Base-by-base conservation (phyloP, 129 eudicot species). In the Helianthus tuberosus region DNA sequence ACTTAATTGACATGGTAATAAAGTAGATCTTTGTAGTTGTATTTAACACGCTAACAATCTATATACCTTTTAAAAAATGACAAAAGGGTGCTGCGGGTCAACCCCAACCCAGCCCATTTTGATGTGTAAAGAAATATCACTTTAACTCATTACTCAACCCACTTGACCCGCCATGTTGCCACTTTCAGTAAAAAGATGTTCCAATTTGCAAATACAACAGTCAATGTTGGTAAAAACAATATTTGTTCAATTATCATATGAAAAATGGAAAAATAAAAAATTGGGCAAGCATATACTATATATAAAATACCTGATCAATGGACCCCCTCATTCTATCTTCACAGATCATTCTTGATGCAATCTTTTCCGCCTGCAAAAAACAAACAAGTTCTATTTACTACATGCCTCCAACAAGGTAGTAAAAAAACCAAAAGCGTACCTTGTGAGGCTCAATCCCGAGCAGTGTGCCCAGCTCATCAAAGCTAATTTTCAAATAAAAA, bases 311-410 rank as follows among this genome's bases (percentile, higher is more conserved):
- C 94, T 95, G 99, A 79, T 95, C 99, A 73, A 95, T 89, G 12
- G 99, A 95, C 20, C 99, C 99, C 80, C 87, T 86, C 99, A 95
- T 95, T 82, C 99, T 86, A 72, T 95, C 99, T 84, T 95, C 99
- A 44, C 70, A 91, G 7, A 95, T 89, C 99, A 95, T 95, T 80
- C 89, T 88, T 76, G 99, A 95, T 32, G 99, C 99, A 66, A 95
- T 95, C 81, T 95, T 95, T 81, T 95, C 99, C 36, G 99, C 99
- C 99, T 95, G 91, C 84, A 79, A 72, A 44, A 49, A 2, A 55
- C 32, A 27, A 76, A 20, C 3, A 16, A 16, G 54, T 60, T 14
- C 25, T 9, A 20, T 38, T 69, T 69, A 77, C 71, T 27, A 41
- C 25, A 75, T 43, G 66, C 58, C 16, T 50, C 47, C 15, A 52